These are phyloP conservation scores for Triticum urartu DNA, from an alignment of 176 grass and related monocot species.

Conservation along the genomic window DNA sequence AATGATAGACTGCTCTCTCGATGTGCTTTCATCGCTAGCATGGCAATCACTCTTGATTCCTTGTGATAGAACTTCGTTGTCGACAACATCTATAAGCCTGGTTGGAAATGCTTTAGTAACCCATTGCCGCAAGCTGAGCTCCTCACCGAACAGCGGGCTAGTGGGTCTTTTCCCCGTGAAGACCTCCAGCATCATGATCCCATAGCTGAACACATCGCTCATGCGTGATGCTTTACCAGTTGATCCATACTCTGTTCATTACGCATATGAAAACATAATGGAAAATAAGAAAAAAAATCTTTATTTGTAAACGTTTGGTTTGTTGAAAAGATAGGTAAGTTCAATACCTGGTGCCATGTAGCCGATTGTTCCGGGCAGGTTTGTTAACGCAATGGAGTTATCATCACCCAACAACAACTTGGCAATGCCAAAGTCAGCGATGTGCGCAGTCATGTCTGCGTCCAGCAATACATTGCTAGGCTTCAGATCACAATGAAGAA, in stretches of 20 bases:
- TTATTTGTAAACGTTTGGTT: not conserved
- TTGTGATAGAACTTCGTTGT: not conserved
- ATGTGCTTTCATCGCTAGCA: not conserved
- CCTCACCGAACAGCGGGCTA: constrained; percentile 33
- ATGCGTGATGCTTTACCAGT: constrained; percentile 37
- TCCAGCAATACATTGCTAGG: constrained; percentile 54
- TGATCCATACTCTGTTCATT: constrained; percentile 42
- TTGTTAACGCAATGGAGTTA: constrained; percentile 36
- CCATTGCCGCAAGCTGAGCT: constrained; percentile 48
- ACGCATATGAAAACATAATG: not conserved
- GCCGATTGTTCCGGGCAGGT: constrained; percentile 37
- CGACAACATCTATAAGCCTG: not conserved
- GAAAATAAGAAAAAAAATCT: not conserved
- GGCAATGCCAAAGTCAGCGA: constrained; percentile 49
- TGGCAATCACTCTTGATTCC: not conserved
- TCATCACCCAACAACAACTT: constrained; percentile 36
- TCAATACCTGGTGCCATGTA: constrained; percentile 49
- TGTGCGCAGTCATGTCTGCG: constrained; percentile 38
- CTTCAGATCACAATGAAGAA: constrained; percentile 57
- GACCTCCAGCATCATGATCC: constrained; percentile 54
- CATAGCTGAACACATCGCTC: constrained; percentile 61
- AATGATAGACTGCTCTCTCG: not conserved
- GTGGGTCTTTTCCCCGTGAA: constrained; percentile 56
- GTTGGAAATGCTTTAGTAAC: constrained; percentile 8
- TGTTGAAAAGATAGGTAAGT: not conserved